Conservation (phyloP, 1,139 yeast genomes). For the Candida sp. region DNA sequence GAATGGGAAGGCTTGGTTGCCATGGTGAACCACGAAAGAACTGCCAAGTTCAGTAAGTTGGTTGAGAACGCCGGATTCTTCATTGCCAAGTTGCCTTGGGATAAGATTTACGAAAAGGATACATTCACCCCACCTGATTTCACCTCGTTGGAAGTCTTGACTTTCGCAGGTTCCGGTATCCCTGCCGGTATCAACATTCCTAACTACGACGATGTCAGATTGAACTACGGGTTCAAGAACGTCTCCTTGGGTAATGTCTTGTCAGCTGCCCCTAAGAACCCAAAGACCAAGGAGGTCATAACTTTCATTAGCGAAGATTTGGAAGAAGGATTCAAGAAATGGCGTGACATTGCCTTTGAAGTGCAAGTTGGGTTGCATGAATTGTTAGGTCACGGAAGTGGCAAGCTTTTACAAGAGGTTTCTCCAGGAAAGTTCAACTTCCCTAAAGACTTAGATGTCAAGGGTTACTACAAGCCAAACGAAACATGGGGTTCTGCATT, state of each 20-base stretch:
- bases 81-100: slow-evolving; percentile 80
- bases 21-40: slow-evolving; percentile 88
- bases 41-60: slow-evolving; percentile 74
- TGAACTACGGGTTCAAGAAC: slow-evolving; percentile 84
- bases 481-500: slow-evolving; percentile 92
- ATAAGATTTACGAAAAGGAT: slow-evolving; percentile 74
- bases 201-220: slow-evolving; percentile 86
- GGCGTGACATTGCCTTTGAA: slow-evolving; percentile 85
- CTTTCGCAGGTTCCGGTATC: slow-evolving; percentile 88
- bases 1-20: slow-evolving; percentile 96
- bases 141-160: slow-evolving; percentile 85
- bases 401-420: slow-evolving; percentile 73
- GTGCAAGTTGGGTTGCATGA: slow-evolving; percentile 95
- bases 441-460: slow-evolving; percentile 71
- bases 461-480: slow-evolving; percentile 74
- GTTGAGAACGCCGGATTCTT: slow-evolving; percentile 72
- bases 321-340: slow-evolving; percentile 63
- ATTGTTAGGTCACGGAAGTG: slow-evolving; percentile 91
- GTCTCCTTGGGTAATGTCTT: slow-evolving; percentile 88
- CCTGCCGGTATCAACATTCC: slow-evolving; percentile 96
- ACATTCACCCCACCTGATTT: slow-evolving; percentile 91
- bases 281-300: slow-evolving; percentile 68
- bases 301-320: slow-evolving; percentile 63
- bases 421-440: slow-evolving; percentile 72
- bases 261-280: slow-evolving; percentile 65